Conservation (phyloP, 2,329 filamentous ascomycete genomes). For the Calonectria pauciramosa region DNA sequence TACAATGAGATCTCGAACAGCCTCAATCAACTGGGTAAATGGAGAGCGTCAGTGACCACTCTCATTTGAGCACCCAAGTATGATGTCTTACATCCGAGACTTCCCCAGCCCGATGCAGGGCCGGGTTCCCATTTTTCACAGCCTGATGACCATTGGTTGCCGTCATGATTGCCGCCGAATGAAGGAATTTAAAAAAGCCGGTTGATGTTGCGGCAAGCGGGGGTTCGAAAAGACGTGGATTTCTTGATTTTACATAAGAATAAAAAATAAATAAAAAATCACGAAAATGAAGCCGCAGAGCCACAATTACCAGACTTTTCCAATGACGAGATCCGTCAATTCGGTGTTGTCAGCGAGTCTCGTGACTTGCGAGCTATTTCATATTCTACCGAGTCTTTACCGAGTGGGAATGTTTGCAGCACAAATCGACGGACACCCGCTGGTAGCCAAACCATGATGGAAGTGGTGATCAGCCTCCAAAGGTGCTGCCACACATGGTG, state of each 20-base stretch:
- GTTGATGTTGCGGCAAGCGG: neutral
- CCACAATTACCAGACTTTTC: constrained; percentile 29
- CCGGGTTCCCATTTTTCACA: constrained; percentile 34
- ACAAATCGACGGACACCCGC: neutral
- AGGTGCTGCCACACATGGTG: neutral
- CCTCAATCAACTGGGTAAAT: constrained; percentile 71
- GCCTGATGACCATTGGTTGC: constrained; percentile 36
- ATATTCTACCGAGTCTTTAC: constrained; percentile 47
- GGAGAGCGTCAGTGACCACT: constrained; percentile 39
- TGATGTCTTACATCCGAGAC: constrained; percentile 47
- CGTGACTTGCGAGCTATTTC: constrained; percentile 43
- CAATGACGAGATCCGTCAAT: constrained; percentile 33
- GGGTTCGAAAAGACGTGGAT: neutral
- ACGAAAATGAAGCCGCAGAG: neutral
- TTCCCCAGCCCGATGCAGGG: constrained; percentile 50
- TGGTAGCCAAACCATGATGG: neutral
- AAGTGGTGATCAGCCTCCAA: neutral
- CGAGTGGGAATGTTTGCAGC: constrained; percentile 23
- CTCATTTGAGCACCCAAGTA: neutral
- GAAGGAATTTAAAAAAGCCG: constrained; percentile 7
- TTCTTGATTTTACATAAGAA: neutral
- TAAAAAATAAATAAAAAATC: constrained; percentile 11
- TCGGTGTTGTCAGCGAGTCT: constrained; percentile 37
- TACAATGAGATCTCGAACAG: constrained; percentile 76
- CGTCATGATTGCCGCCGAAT: constrained; percentile 43